Conservation (phyloP, 257 asterid genomes). For the Misopates orontium region DNA sequence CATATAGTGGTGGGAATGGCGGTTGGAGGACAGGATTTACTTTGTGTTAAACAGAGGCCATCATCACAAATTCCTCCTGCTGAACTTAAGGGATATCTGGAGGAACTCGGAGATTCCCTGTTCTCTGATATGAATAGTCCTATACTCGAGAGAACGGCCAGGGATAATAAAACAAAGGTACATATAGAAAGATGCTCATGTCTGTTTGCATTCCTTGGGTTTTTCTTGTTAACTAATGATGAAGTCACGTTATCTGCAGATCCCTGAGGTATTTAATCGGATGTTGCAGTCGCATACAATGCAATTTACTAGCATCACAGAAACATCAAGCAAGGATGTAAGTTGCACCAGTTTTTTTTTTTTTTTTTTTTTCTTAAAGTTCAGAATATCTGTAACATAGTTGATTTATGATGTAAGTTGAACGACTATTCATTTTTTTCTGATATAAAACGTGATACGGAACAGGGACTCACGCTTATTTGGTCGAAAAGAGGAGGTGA, state of each 20-base stretch:
- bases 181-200: not conserved
- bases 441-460: constrained; percentile 11
- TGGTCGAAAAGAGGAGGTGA: constrained; percentile 99
- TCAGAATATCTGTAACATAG: too few species aligned
- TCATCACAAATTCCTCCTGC: constrained; percentile 82
- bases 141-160: constrained; percentile 62
- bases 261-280: constrained; percentile 88
- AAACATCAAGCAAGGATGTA: constrained; percentile 95
- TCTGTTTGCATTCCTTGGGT: constrained; percentile 25
- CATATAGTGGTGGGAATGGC: constrained; percentile 94
- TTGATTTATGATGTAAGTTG: constrained; percentile 1
- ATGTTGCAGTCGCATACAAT: constrained; percentile 91
- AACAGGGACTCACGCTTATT: constrained; percentile 90
- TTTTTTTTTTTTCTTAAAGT: not conserved
- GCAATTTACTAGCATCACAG: constrained; percentile 93
- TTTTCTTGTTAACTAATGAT: constrained; percentile 18
- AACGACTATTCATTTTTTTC: constrained; percentile 21
- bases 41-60: constrained; percentile 88
- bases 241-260: constrained; percentile 43
- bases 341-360: constrained; percentile 31
- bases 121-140: constrained; percentile 83
- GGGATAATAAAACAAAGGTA: constrained; percentile 68
- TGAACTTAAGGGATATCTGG: constrained; percentile 88
- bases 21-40: constrained; percentile 96
- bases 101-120: constrained; percentile 91